phyloP scores from a whole-genome alignment of 148 eudicot genomes.

The Pouteria glomerata region DNA sequence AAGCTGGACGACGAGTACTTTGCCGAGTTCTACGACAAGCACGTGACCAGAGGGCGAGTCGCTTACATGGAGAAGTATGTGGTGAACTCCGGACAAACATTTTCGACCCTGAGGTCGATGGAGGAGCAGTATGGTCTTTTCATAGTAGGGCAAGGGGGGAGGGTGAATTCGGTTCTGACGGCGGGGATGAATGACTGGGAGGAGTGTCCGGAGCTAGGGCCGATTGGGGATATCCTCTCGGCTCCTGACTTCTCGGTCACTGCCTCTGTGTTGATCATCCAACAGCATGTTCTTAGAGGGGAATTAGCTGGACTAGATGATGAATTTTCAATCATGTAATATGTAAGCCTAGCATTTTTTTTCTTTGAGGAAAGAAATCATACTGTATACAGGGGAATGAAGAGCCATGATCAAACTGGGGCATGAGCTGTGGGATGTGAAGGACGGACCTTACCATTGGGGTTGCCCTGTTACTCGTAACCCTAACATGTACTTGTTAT shows the following conservation, averaged over 20 bases:
- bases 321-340: slow-evolving; percentile 67
- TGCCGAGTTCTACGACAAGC: slow-evolving; percentile 69
- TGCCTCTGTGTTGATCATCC: slow-evolving; percentile 74
- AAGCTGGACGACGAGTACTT: slow-evolving; percentile 76
- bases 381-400: too few relatives aligned
- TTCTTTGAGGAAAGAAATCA: too few relatives aligned
- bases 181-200: slow-evolving; percentile 97
- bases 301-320: slow-evolving; percentile 68
- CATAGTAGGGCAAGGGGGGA: slow-evolving; percentile 82
- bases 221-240: slow-evolving; percentile 79
- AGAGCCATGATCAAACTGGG: too few relatives aligned
- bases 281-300: slow-evolving; percentile 70
- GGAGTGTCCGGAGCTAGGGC: slow-evolving; percentile 92
- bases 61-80: slow-evolving; percentile 85
- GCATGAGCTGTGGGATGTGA: too few relatives aligned
- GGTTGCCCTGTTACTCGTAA: too few relatives aligned
- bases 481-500: too few relatives aligned
- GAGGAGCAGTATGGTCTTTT: slow-evolving; percentile 76
- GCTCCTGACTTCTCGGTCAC: slow-evolving; percentile 68
- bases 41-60: slow-evolving; percentile 72
- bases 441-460: too few relatives aligned
- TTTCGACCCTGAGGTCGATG: slow-evolving; percentile 57
- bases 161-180: slow-evolving; percentile 75
- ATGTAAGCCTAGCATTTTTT: too few relatives aligned
- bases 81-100: slow-evolving; percentile 73